Evolutionary conservation across 1,139 yeast species (phyloP).

Genomic region (Hemisphaericaspora xylofermentans): DNA sequence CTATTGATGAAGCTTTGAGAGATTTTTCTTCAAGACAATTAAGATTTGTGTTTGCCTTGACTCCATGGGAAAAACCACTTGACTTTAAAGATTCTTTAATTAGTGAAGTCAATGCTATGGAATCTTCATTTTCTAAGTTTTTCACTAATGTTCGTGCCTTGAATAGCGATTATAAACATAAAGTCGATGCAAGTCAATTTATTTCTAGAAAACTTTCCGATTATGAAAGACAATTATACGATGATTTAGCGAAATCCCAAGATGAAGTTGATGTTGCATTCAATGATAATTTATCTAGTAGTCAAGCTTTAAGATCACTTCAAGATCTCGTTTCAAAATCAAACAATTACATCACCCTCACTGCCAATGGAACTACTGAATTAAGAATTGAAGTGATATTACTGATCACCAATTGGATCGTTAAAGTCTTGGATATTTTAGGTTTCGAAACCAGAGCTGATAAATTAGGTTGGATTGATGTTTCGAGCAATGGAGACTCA

Average conservation of each 20-base stretch:
- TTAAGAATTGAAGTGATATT: slow-evolving; percentile 65
- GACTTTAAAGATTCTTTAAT: slow-evolving; percentile 86
- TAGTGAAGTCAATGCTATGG: slow-evolving; percentile 73
- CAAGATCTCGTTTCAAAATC: slow-evolving; percentile 68
- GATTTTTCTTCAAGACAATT: slow-evolving; percentile 75
- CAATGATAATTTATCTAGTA: slow-evolving; percentile 84
- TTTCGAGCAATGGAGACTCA: slow-evolving; percentile 16
- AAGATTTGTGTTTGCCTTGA: slow-evolving; percentile 85
- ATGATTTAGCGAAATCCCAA: slow-evolving; percentile 54
- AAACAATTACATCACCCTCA: slow-evolving; percentile 65
- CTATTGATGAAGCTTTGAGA: slow-evolving; percentile 84
- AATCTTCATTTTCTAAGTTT: slow-evolving; percentile 73
- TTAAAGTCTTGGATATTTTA: slow-evolving; percentile 63
- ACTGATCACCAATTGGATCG: slow-evolving; percentile 66
- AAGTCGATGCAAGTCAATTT: slow-evolving; percentile 42
- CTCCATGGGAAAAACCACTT: slow-evolving; percentile 88
- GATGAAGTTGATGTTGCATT: slow-evolving; percentile 71
- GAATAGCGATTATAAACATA: slow-evolving; percentile 57
- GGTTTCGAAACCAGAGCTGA: slow-evolving; percentile 77
- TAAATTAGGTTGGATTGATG: slow-evolving; percentile 74
- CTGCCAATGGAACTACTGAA: slow-evolving; percentile 43
- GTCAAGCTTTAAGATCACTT: slow-evolving; percentile 64
- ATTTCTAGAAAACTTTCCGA: slow-evolving; percentile 55
- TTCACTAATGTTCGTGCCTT: slow-evolving; percentile 84
- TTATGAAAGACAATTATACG: slow-evolving; percentile 55